Conservation (phyloP, 1,284 basidiomycete species). For the Apiotrichum veenhuisii region DNA sequence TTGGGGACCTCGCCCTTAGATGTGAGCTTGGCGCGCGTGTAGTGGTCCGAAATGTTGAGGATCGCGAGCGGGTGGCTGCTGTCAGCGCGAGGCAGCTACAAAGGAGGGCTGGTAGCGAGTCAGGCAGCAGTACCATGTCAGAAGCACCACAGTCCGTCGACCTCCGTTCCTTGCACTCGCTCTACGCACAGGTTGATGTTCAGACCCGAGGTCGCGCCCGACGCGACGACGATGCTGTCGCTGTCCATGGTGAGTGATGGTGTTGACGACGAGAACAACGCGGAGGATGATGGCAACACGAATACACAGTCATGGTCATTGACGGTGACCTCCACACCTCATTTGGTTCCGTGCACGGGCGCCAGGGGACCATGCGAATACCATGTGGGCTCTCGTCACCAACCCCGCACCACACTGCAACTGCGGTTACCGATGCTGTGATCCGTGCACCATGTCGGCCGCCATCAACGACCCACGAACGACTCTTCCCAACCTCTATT, state of each 20-base stretch:
- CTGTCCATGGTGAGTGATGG: neutral
- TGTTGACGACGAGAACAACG: neutral
- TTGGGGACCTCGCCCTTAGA: neutral
- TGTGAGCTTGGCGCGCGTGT: conserved; percentile 64
- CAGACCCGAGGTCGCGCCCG: conserved; percentile 36
- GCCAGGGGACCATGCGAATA: too few species aligned
- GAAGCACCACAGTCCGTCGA: too few species aligned
- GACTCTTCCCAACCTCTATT: too few species aligned
- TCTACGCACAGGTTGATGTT: conserved; percentile 40
- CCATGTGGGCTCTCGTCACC: too few species aligned
- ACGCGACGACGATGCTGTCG: conserved; percentile 7
- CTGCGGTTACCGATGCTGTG: too few species aligned
- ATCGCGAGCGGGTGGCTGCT: conserved; percentile 89
- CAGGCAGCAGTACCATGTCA: too few species aligned
- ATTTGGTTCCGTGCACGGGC: conserved; percentile 1
- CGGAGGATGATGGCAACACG: neutral
- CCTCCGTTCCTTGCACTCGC: too few species aligned
- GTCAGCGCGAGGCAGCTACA: neutral
- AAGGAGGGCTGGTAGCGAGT: neutral
- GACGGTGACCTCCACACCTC: neutral
- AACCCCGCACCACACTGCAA: too few species aligned
- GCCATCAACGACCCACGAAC: too few species aligned
- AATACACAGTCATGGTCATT: neutral
- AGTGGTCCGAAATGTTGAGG: conserved; percentile 93
- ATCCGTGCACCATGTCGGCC: too few species aligned